These are phyloP conservation scores for Roridomyces roridus DNA, from an alignment of 768 basidiomycete genomes.

Conservation along the genomic window DNA sequence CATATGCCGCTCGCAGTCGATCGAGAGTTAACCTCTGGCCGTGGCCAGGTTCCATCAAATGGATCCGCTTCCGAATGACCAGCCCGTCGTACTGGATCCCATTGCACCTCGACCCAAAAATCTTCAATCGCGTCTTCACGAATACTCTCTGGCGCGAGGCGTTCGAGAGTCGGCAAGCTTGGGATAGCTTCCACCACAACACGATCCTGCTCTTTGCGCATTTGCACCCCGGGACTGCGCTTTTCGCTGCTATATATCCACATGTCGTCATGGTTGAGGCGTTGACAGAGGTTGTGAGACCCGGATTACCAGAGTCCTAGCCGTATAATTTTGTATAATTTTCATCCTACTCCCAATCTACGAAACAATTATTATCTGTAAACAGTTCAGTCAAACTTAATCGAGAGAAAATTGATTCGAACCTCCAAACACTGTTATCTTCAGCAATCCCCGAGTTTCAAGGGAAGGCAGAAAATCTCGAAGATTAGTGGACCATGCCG, in stretches of 20 bases:
- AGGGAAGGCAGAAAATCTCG: too few relatives aligned
- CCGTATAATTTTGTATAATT: too few relatives aligned
- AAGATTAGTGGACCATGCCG: too few relatives aligned
- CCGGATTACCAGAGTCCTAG: too few relatives aligned
- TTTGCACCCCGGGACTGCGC: neutral
- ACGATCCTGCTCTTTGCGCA: neutral
- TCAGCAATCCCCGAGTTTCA: too few relatives aligned
- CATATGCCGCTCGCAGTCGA: neutral
- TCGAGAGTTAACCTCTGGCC: neutral
- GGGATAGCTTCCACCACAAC: neutral
- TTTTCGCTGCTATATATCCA: neutral
- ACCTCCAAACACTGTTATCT: too few relatives aligned
- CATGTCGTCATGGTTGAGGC: neutral
- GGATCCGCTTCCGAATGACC: neutral
- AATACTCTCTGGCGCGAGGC: neutral
- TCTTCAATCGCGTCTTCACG: neutral
- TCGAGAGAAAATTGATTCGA: too few relatives aligned
- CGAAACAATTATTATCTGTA: too few relatives aligned
- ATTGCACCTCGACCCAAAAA: neutral
- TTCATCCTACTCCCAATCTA: too few relatives aligned
- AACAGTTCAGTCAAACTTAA: too few relatives aligned
- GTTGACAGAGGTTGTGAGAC: too few relatives aligned
- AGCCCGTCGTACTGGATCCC: conserved; percentile 1
- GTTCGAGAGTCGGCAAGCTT: neutral
- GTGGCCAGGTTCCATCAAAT: neutral